Percentiles rank a stretch among this genome's conserved stretches.
Conservation (phyloP, 2,329 filamentous ascomycete genomes). For the Mycogone perniciosa region DNA sequence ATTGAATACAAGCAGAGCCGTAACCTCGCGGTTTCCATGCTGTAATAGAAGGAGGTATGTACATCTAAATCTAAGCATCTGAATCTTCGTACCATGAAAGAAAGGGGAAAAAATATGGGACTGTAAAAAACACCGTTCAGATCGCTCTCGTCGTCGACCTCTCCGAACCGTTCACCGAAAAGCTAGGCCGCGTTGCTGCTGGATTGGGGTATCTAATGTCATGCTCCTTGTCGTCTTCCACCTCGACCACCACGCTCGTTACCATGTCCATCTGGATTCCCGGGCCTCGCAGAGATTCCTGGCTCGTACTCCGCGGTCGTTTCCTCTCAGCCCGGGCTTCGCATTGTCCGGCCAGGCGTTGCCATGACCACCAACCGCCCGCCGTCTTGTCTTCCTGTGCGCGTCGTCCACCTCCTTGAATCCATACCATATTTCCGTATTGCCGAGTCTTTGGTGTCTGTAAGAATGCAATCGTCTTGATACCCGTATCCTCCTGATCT, state of each 20-base stretch:
- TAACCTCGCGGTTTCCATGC: too few species aligned
- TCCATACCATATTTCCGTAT: conserved; percentile 38
- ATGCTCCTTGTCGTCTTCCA: conserved; percentile 22
- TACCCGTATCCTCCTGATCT: conserved; percentile 39
- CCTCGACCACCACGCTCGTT: conserved; percentile 36
- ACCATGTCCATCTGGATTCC: conserved; percentile 40
- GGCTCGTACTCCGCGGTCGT: conserved; percentile 22
- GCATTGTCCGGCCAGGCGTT: conserved; percentile 10
- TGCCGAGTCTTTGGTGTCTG: conserved; percentile 31
- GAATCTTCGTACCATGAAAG: too few species aligned
- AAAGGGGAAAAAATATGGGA: too few species aligned
- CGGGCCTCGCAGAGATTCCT: conserved; percentile 29
- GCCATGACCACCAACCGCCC: conserved; percentile 26
- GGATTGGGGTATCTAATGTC: conserved; percentile 21
- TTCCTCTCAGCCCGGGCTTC: conserved; percentile 10
- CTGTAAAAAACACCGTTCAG: background rate
- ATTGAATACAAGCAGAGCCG: too few species aligned
- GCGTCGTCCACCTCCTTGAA: conserved; percentile 24
- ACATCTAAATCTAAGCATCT: too few species aligned
- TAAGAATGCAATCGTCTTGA: conserved; percentile 48
- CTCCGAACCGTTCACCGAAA: conserved; percentile 23
- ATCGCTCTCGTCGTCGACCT: conserved; percentile 12
- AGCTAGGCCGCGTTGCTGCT: conserved; percentile 17
- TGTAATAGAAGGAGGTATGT: too few species aligned
- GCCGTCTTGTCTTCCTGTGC: conserved; percentile 5